Percentiles rank a stretch among this genome's conserved stretches.
Evolutionary conservation across 2,329 filamentous ascomycete genomes (phyloP).

Genomic region (Paraphoma sp.): DNA sequence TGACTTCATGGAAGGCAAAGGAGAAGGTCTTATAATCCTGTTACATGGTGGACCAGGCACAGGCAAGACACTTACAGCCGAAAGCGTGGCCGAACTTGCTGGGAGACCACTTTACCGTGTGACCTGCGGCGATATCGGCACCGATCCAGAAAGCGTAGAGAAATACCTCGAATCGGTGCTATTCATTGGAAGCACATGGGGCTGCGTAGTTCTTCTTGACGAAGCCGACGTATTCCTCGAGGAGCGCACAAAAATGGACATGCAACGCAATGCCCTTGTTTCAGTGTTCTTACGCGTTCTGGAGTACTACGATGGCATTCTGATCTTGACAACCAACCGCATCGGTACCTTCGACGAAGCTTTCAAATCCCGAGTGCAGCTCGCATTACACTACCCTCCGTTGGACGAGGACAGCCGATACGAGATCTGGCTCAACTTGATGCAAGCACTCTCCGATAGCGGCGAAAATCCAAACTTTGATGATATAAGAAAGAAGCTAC

Average conservation of each 20-base stretch:
- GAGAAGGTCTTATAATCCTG: constrained; percentile 16
- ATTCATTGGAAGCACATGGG: constrained; percentile 45
- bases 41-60: constrained; percentile 16
- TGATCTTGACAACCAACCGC: constrained; percentile 54
- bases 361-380: constrained; percentile 43
- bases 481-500: constrained; percentile 33
- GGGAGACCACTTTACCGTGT: constrained; percentile 30
- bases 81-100: constrained; percentile 12
- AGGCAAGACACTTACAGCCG: constrained; percentile 18
- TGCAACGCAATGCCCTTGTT: constrained; percentile 25
- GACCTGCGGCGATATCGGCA: constrained; percentile 12
- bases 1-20: constrained; percentile 53
- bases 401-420: constrained; percentile 49
- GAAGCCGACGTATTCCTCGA: constrained; percentile 60
- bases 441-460: neutral
- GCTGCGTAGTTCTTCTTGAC: constrained; percentile 54
- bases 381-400: constrained; percentile 55
- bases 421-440: constrained; percentile 47
- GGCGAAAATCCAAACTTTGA: constrained; percentile 5
- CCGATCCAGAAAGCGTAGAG: constrained; percentile 2
- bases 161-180: constrained; percentile 5
- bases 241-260: constrained; percentile 40
- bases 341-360: constrained; percentile 49
- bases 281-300: constrained; percentile 42
- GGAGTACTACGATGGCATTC: constrained; percentile 52